Conservation (phyloP, 2,329 filamentous ascomycete species). For the Coniochaeta sp. region DNA sequence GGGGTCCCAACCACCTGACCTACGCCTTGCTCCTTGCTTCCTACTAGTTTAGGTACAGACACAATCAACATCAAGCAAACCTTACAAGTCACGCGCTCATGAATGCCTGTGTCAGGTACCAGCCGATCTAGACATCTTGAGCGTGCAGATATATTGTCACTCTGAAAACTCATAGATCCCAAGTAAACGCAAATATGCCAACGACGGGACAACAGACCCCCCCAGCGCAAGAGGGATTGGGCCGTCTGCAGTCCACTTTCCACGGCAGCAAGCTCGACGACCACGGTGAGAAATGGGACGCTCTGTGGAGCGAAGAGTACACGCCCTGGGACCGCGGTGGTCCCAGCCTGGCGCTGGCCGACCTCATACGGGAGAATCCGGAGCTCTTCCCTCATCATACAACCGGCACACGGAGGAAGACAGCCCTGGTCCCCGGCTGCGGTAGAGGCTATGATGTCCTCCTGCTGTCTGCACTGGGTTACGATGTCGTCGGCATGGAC, state of each 20-base stretch:
- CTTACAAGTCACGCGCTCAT: no score
- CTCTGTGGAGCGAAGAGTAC: constrained; percentile 34
- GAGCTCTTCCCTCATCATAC: constrained; percentile 32
- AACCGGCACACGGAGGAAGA: constrained; percentile 18
- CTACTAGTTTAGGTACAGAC: no score
- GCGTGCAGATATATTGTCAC: neutral
- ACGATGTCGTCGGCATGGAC: constrained; percentile 71
- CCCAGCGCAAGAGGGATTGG: neutral
- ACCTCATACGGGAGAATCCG: constrained; percentile 37
- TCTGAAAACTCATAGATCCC: neutral
- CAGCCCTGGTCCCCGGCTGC: constrained; percentile 72
- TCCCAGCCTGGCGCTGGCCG: constrained; percentile 44
- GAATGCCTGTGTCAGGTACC: no score
- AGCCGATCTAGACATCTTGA: neutral
- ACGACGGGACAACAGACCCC: neutral
- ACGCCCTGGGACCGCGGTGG: constrained; percentile 51
- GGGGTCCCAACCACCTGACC: no score
- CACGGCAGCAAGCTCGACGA: neutral
- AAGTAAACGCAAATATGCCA: neutral
- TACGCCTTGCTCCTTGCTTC: no score
- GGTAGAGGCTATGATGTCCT: constrained; percentile 76
- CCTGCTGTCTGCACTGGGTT: constrained; percentile 66
- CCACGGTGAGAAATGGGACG: constrained; percentile 32
- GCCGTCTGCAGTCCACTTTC: constrained; percentile 1
- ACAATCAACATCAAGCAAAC: no score